Evolutionary conservation across 2,329 filamentous ascomycete species (phyloP).

Genomic region (Thielaviopsis ethacetica): DNA sequence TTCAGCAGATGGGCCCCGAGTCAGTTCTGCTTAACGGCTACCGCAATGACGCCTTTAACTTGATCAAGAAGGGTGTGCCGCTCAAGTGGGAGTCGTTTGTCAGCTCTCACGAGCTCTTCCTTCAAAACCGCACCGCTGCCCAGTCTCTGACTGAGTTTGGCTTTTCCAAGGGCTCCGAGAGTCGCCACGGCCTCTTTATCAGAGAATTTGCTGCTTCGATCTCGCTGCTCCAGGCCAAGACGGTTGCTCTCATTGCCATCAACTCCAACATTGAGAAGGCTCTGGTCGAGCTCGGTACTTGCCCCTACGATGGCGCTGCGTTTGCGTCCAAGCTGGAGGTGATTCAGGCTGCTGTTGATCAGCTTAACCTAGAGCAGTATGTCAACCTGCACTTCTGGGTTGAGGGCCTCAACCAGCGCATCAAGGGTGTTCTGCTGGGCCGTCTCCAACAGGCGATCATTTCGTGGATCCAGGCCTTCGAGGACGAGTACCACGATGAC

Average conservation of each 20-base stretch:
- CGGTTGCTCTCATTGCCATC: conserved; percentile 59
- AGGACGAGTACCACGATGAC: conserved; percentile 39
- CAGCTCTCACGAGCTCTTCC: conserved; percentile 80
- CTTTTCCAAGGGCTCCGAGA: conserved; percentile 48
- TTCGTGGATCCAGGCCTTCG: conserved; percentile 76
- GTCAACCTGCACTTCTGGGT: conserved; percentile 90
- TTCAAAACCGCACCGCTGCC: conserved; percentile 31
- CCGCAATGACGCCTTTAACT: conserved; percentile 70
- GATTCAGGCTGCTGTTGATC: conserved; percentile 86
- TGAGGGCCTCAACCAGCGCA: conserved; percentile 65
- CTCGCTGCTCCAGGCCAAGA: conserved; percentile 77
- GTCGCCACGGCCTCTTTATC: conserved; percentile 92
- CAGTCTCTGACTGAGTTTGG: conserved; percentile 29
- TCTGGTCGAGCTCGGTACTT: conserved; percentile 66
- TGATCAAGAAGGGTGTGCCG: conserved; percentile 75
- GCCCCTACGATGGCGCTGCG: conserved; percentile 62
- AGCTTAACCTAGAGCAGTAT: conserved; percentile 91
- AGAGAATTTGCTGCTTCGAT: conserved; percentile 81
- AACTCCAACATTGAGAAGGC: conserved; percentile 70
- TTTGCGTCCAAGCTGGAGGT: conserved; percentile 69
- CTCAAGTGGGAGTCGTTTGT: conserved; percentile 97
- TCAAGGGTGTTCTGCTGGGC: conserved; percentile 63
- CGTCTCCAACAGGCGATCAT: conserved; percentile 73
- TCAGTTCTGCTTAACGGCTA: conserved; percentile 80
- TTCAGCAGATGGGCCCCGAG: conserved; percentile 73